These are phyloP conservation scores for Erysiphe pulchra DNA, from an alignment of 2,329 filamentous ascomycete species.

Conservation along the genomic window DNA sequence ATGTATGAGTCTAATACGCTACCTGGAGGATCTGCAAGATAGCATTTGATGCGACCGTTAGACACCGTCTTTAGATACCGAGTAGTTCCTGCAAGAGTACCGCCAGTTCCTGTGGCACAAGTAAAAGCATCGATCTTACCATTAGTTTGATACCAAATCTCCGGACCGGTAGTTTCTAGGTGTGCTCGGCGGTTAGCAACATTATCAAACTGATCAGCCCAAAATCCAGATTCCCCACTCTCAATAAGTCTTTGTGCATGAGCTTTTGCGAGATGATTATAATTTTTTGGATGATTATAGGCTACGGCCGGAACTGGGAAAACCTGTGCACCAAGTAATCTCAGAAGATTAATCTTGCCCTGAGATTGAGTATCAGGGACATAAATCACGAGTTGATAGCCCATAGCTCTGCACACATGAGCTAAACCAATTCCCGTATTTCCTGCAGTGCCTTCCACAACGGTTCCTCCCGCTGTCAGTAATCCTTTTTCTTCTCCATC, in stretches of 20 bases:
- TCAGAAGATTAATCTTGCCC: constrained; percentile 84
- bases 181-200: constrained; percentile 79
- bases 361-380: constrained; percentile 98
- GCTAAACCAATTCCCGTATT: constrained; percentile 96
- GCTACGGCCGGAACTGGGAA: constrained; percentile 88
- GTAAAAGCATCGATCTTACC: constrained; percentile 85
- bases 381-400: constrained; percentile 93
- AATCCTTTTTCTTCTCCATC: constrained; percentile 70
- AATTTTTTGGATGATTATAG: constrained; percentile 87
- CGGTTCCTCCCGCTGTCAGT: constrained; percentile 64
- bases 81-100: constrained; percentile 73
- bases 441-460: constrained; percentile 88
- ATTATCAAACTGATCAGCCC: constrained; percentile 99
- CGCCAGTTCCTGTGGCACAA: constrained; percentile 78
- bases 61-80: constrained; percentile 69
- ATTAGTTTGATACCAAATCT: constrained; percentile 82
- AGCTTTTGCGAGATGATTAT: constrained; percentile 82
- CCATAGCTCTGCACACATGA: constrained; percentile 77
- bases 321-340: constrained; percentile 79
- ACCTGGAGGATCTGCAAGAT: constrained; percentile 81
- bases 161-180: constrained; percentile 87
- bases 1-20: constrained; percentile 87
- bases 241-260: constrained; percentile 51
- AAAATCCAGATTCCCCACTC: constrained; percentile 50
- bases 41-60: constrained; percentile 55